These are phyloP conservation scores for Ensete ventricosum DNA, from an alignment of 176 grass and related monocot species.

Conservation along the genomic window DNA sequence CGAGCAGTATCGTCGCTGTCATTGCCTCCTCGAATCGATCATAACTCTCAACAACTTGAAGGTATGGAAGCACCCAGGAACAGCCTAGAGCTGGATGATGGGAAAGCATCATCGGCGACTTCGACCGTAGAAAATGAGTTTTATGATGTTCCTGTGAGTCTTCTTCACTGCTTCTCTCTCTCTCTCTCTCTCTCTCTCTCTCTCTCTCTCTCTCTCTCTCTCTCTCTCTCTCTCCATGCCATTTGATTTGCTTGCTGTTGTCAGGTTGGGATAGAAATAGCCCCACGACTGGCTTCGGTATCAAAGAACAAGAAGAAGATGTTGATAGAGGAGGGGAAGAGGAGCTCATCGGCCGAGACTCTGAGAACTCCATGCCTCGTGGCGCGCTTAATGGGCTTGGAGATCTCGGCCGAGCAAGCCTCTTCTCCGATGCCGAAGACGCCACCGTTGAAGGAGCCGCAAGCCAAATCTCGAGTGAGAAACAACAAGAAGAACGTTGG, in stretches of 20 bases:
- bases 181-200: rapidly evolving
- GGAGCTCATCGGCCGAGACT: constrained; percentile 1
- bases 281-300: not conserved
- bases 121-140: constrained; percentile 22
- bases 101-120: not conserved
- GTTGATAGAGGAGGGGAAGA: not conserved
- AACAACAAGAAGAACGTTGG: constrained; percentile 6
- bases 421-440: not conserved
- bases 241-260: not conserved
- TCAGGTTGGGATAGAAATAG: not conserved
- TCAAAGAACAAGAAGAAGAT: constrained; percentile 9
- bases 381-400: constrained; percentile 9
- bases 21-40: not conserved
- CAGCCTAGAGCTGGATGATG: constrained; percentile 55
- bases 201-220: rapidly evolving
- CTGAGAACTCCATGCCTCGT: constrained; percentile 5
- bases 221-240: too few species aligned
- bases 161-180: too few species aligned
- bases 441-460: not conserved
- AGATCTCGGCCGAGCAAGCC: not conserved
- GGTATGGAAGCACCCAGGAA: constrained; percentile 66
- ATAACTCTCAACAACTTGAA: not conserved
- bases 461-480: not conserved
- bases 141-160: constrained; percentile 31
- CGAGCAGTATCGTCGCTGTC: not conserved